These are phyloP conservation scores for Venturia effusa DNA, from an alignment of 2,329 filamentous ascomycete genomes.

Conservation along the genomic window DNA sequence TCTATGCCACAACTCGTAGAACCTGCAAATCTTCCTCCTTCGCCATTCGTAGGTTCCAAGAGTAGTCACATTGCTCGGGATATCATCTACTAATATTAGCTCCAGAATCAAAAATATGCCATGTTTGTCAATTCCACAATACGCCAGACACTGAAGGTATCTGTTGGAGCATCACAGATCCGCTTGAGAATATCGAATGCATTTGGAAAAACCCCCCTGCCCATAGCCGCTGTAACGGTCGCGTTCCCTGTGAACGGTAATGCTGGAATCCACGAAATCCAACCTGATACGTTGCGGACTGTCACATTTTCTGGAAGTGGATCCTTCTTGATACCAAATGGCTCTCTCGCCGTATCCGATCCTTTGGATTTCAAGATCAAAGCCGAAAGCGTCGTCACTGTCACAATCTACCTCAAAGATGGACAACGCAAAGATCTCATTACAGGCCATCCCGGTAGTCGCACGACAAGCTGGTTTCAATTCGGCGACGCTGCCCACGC, in stretches of 20 bases:
- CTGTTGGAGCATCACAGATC: constrained; percentile 44
- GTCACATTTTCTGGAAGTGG: constrained; percentile 48
- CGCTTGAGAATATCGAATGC: constrained; percentile 55
- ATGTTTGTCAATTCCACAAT: constrained; percentile 53
- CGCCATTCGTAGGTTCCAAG: constrained; percentile 21
- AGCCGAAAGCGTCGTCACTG: constrained; percentile 41
- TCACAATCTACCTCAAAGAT: constrained; percentile 46
- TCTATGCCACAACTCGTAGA: constrained; percentile 57
- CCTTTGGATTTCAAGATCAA: constrained; percentile 45
- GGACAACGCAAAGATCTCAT: constrained; percentile 48
- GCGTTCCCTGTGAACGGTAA: constrained; percentile 37
- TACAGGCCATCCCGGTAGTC: constrained; percentile 54
- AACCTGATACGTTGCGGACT: constrained; percentile 39
- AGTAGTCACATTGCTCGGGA: background rate
- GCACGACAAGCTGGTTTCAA: constrained; percentile 51
- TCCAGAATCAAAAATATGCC: constrained; percentile 25
- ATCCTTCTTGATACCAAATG: constrained; percentile 42
- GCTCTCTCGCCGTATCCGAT: constrained; percentile 50
- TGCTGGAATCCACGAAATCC: constrained; percentile 43
- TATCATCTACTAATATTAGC: background rate
- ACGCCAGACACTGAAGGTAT: constrained; percentile 53
- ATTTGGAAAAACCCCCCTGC: constrained; percentile 49
- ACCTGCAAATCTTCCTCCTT: constrained; percentile 46
- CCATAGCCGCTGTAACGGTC: constrained; percentile 39
- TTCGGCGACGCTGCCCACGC: constrained; percentile 45